Evolutionary conservation across 306 rosid genomes (phyloP), one percentile per base, ranked within the genome.

Genomic region (Rubus idaeus): DNA sequence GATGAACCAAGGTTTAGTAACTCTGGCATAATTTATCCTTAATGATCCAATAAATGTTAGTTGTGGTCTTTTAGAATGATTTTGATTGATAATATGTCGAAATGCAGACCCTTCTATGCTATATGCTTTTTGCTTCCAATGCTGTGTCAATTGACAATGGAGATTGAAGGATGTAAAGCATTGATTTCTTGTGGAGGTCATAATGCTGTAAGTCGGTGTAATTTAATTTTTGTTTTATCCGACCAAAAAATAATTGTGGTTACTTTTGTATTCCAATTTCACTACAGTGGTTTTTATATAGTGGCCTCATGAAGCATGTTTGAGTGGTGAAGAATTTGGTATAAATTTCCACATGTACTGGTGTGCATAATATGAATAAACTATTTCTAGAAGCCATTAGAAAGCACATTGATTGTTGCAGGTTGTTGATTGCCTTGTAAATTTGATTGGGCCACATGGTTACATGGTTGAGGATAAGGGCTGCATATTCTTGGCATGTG

Each of bases 51-150:
- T 65, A 57, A 12, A 46, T 12, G 46, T 70, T 30, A 40, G 35
- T n/a, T 64, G 14, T 49, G 11, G n/a, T 58, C 17, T 10, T 30
- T 30, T 67, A 45, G 60, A 56, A 46, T 77, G 79, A 77, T 57
- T 39, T 68, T 75, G 75, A 74, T 78, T 74, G 64, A 67, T 75
- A 78, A 30, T 76, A 17, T 70, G 75, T 83, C n/a, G 77, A 65
- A 60, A 39, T 80, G 57, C 93, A 95, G 98, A 79, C 96, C 98
- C 52, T 95, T 95, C 89, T 77, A 82, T 75, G 82, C 92, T 2
- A 77, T 88, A 65, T 89, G 97, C 85, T 95, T 92, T 85, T 86
- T 95, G 89, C 93, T 95, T 77, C 98, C 98, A 51, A 44, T 89
- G 88, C 81, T 95, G 83, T 92, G 92, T 83, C 97, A 92, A 83